Evolutionary conservation across 139 green algal species (phyloP), one percentile per base, ranked within the genome.

Genomic region (Pleodorina starrii): DNA sequence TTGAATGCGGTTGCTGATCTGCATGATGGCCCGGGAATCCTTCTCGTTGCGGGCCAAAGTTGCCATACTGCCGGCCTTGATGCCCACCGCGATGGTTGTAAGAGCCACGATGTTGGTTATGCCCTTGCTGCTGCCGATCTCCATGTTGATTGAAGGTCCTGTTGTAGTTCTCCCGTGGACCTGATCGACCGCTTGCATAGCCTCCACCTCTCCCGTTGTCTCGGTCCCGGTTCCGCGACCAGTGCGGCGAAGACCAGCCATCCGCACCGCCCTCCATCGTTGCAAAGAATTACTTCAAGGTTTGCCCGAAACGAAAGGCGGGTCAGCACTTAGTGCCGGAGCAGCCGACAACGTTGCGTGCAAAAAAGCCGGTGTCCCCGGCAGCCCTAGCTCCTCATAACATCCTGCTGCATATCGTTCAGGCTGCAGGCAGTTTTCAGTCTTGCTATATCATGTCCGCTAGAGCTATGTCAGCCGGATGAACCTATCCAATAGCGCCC

Each of bases 91-190:
- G 72, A 54, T 80, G 40, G 38, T 25, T 36, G 10, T 16, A 25
- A 40, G 16, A 2, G 35, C 40, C 40, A 1, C 57, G 44, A 11
- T 44, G 44, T 29, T 12, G 43, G 43, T n/a, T 66, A 25, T 82
- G 43, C 7, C 74, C 46, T 27, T 82, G 74, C 74, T 82, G 74
- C 44, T 82, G 69, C 2, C 36, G 84, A 9, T 83, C 66, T 27
- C 54, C 66, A 29, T 81, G 40, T 36, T 84, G 84, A 36, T 84
- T 29, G 0, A 42, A n/a, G 0, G 44, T 12, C 66, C 76, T 54
- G 21, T 72, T 40, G 16, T 85, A 54, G 5, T 59, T 36, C 3
- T 73, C 54, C 19, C 77, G 25, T 1, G 6, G 38, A 46, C 76
- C 76, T 48, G 76, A 84, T 71, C 76, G 76, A 36, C 77, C 77